phyloP scores from a whole-genome alignment of 768 basidiomycete species.

The Zangia roseola region DNA sequence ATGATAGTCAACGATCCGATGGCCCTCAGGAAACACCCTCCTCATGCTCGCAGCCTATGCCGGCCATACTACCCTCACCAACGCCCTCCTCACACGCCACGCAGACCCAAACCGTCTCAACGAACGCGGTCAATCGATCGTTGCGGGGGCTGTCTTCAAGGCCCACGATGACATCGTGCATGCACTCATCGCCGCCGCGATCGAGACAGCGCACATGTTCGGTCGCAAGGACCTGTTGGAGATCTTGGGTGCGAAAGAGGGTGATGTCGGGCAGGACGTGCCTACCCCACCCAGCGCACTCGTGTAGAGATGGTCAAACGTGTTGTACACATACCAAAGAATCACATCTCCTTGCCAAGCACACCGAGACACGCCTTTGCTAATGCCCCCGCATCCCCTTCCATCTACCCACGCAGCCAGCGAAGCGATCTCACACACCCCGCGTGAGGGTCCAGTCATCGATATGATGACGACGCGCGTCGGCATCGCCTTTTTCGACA shows the following conservation, averaged over 20 bases:
- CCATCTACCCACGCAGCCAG: slow-evolving; percentile 66
- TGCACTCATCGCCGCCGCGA: slow-evolving; percentile 51
- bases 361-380: slow-evolving; percentile 66
- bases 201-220: slow-evolving; percentile 70
- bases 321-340: no score
- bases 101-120: slow-evolving; percentile 71
- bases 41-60: slow-evolving; percentile 78
- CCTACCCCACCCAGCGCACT: slow-evolving; percentile 26
- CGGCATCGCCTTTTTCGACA: slow-evolving; percentile 89
- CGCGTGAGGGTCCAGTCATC: background rate
- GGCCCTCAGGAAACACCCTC: slow-evolving; percentile 62
- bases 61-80: slow-evolving; percentile 56
- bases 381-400: slow-evolving; percentile 64
- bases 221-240: slow-evolving; percentile 53
- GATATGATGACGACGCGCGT: slow-evolving; percentile 73
- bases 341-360: slow-evolving; percentile 76
- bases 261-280: slow-evolving; percentile 40
- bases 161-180: slow-evolving; percentile 60
- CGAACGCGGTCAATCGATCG: slow-evolving; percentile 67
- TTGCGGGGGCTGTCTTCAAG: slow-evolving; percentile 81
- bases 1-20: background rate
- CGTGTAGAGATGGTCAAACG: no score
- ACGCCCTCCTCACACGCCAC: slow-evolving; percentile 50
- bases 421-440: slow-evolving; percentile 74
- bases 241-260: slow-evolving; percentile 57